Evolutionary conservation across 1,284 basidiomycete species (phyloP), one percentile per base, ranked within the genome.

Genomic region (Farysia itapuensis): DNA sequence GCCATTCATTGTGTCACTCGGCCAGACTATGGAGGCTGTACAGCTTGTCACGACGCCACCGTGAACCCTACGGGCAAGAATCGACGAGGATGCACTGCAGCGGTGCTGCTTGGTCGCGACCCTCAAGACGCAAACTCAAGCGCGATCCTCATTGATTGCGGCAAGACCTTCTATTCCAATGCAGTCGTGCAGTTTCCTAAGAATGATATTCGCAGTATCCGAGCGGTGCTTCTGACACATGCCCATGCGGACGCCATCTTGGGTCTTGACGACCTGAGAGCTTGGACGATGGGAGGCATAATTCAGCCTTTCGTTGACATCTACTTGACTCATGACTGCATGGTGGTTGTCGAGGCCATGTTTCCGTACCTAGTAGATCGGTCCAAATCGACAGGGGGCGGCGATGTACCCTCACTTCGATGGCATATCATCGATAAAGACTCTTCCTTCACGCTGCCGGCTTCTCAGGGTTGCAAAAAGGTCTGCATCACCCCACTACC

Each of bases 231-330:
- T 13, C 58, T 75, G 2, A 75, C 72, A 11, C 72, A 75, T 28
- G 69, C 58, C 3, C 72, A 75, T 30, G 72, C 69, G 15, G 72
- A 75, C 35, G 72, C 72, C 9, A 65, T 75, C 14, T 50, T 72
- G 4, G 72, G 72, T 7, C 47, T 75, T 2, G 72, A 74, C 31
- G 56, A 71, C 28, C 57, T 75, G 11, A 42, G 72, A 29, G 64
- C 68, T 13, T 74, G 72, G 72, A 74, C 72, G 2, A 70, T 74
- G 57, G 61, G 67, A 1, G 59, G 60, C 5, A 51, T 48, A 4
- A 59, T 75, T 7, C 72, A 75, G 38, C 20, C 21, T 0, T 24
- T 56, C 24, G 69, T 75, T 8, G 67, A 74, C 40, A 63, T 75
- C 29, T 75, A 74, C 20, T 49, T 71, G 9, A 67, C 69, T 2